Evolutionary conservation across 257 asterid genomes (phyloP), one percentile per base, ranked within the genome.

Genomic region (Knoxia roxburghii): DNA sequence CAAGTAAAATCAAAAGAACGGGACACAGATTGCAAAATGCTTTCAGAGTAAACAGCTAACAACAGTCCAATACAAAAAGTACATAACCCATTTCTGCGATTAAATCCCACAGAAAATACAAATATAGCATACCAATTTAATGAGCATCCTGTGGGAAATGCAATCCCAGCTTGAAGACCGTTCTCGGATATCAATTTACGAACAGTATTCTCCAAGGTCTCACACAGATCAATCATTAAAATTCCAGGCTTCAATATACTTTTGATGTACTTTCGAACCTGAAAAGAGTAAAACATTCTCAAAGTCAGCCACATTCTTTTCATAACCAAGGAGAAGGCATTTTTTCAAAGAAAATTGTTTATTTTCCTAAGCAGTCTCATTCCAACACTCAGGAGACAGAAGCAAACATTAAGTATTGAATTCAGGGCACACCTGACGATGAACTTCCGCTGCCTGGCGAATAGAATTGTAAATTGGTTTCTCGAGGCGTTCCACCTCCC

Each of bases 401-500:
- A 7, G 37, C 4, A 32, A 29, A 66, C 9, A 54, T 59, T 20
- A 32, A 14, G 32, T 17, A 50, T 54, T 30, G 61, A 66, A 43
- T n/a, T 62, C 59, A 27, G 63, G 41, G 64, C 72, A 73, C 68
- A 93, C 99, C 97, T 94, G 96, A 30, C 99, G 97, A 78, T 94
- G 99, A 75, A 94, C 99, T 81, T 94, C 97, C 62, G 99, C 99
- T 58, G 99, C 99, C 77, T 85, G 95, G 68, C 99, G 99, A 75
- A 94, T 74, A 13, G 99, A 83, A 70, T 90, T 90, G 79, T 94
- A 94, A 37, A 83, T 75, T 40, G 96, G 99, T 72, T 85, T 90
- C 61, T 88, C 97, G 70, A 88, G 69, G 64, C 96, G 94, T 80
- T 94, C 99, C 23, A 94, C 71, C 76, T 94, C 99, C 81, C 91